Conservation (phyloP, 495 filamentous ascomycete species). For the Platismatia glauca region DNA sequence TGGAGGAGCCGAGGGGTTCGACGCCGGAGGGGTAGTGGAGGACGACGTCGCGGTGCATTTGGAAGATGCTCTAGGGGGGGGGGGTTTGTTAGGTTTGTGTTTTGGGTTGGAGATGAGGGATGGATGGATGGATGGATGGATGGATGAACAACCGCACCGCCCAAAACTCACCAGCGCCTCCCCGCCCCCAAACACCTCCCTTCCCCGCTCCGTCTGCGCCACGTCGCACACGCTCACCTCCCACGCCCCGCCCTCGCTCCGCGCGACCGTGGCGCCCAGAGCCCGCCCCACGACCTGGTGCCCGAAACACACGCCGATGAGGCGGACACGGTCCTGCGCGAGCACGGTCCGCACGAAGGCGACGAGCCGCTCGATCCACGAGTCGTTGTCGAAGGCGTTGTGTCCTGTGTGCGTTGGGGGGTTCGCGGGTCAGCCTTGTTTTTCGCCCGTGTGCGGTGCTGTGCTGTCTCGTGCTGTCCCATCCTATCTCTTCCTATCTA, state of each 20-base stretch:
- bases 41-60: constrained; percentile 89
- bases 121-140: too few species aligned
- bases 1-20: constrained; percentile 55
- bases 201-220: constrained; percentile 59
- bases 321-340: constrained; percentile 47
- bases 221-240: constrained; percentile 69
- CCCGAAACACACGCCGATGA: constrained; percentile 83
- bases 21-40: constrained; percentile 51
- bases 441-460: too few species aligned
- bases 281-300: constrained; percentile 84
- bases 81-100: too few species aligned
- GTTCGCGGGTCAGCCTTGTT: too few species aligned
- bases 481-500: too few species aligned
- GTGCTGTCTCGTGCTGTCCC: too few species aligned
- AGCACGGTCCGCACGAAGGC: constrained; percentile 56
- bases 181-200: constrained; percentile 58
- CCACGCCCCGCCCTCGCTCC: constrained; percentile 59
- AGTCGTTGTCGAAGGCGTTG: constrained; percentile 56
- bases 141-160: too few species aligned
- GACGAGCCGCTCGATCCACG: constrained; percentile 71
- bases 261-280: constrained; percentile 56
- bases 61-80: constrained; percentile 66
- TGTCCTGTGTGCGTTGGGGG: constrained; percentile 34
- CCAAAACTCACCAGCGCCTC: constrained; percentile 61
- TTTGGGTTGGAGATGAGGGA: too few species aligned